A percentile compares a stretch with the other conserved stretches of the same genome.
phyloP scores from a whole-genome alignment of 768 basidiomycete species.

The Pisolithus microcarpus region DNA sequence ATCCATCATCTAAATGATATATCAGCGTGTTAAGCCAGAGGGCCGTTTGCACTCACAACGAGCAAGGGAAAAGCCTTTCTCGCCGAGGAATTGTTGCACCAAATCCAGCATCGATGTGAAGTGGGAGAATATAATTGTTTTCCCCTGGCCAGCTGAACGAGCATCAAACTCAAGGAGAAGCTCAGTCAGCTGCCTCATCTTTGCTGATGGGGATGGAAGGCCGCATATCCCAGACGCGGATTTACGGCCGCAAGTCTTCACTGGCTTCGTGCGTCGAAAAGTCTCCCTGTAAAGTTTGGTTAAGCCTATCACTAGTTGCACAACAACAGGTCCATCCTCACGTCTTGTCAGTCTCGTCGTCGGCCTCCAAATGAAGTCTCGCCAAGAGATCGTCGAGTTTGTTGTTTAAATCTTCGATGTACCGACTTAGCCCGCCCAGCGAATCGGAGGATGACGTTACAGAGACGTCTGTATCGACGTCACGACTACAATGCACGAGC shows the following conservation, averaged over 20 bases:
- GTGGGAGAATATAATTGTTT: background rate
- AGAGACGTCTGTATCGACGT: background rate
- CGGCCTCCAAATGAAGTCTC: background rate
- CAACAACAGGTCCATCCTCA: background rate
- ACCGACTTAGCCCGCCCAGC: background rate
- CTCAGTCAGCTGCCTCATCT: background rate
- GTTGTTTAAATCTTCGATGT: background rate
- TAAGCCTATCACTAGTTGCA: background rate
- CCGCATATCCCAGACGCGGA: background rate
- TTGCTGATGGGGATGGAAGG: background rate
- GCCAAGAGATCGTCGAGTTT: background rate
- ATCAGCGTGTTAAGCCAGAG: background rate
- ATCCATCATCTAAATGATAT: background rate
- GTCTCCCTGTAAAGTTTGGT: background rate
- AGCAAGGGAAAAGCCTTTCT: background rate
- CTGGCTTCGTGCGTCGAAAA: background rate
- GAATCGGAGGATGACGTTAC: background rate
- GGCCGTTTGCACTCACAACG: background rate
- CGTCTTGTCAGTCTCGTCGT: background rate
- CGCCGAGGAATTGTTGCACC: background rate
- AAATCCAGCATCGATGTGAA: background rate
- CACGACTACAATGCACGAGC: background rate
- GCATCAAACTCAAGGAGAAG: background rate
- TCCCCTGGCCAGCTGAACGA: background rate
- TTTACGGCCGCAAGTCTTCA: background rate